phyloP scores from a whole-genome alignment of 441 rosid species.

The Gossypium gossypioides region DNA sequence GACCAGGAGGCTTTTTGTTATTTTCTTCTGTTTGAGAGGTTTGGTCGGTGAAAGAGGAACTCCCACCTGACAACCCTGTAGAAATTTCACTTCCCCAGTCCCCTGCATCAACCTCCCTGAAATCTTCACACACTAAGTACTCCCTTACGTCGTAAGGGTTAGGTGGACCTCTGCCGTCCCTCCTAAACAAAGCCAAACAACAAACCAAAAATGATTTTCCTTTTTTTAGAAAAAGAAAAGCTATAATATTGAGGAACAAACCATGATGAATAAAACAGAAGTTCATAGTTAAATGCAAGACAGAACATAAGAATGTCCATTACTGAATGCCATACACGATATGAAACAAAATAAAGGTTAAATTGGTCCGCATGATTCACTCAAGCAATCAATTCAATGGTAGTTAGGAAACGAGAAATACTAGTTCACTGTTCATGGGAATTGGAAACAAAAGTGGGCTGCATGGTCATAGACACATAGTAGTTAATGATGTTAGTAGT shows the following conservation, averaged over 20 bases:
- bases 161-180: slow-evolving; percentile 27
- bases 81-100: slow-evolving; percentile 30
- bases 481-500: not conserved
- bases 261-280: not conserved
- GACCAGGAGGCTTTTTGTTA: slow-evolving; percentile 71
- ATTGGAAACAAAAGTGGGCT: slow-evolving; percentile 2
- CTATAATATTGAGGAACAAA: not conserved
- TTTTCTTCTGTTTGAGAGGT: slow-evolving; percentile 29
- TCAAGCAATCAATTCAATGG: not conserved
- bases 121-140: slow-evolving; percentile 21
- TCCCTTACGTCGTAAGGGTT: slow-evolving; percentile 20
- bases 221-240: not conserved
- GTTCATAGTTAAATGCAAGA: not conserved
- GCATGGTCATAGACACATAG: not conserved
- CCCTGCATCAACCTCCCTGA: slow-evolving; percentile 31
- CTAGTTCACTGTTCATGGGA: not conserved
- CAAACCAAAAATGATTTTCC: not conserved
- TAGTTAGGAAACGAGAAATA: not conserved
- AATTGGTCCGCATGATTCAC: not conserved
- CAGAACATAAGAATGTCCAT: not conserved
- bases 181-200: slow-evolving; percentile 33
- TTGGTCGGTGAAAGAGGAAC: slow-evolving; percentile 17
- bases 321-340: not conserved
- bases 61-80: slow-evolving; percentile 11
- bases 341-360: not conserved